Evolutionary conservation across 306 rosid species (phyloP).

Genomic region (Comarum palustre): DNA sequence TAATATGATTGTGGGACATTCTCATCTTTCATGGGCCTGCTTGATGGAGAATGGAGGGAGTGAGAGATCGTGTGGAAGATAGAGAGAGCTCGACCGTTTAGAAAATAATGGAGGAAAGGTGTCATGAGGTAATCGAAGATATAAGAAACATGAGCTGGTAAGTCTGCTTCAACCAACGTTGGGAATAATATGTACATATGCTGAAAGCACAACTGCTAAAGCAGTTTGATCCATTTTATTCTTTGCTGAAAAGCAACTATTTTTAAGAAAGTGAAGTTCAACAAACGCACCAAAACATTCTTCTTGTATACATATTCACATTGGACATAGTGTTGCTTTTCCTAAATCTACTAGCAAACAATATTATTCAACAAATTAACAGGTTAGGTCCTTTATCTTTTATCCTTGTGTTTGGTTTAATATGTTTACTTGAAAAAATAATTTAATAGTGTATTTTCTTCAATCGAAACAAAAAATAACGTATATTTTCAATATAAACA

Average conservation of each 20-base stretch:
- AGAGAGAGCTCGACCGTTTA: background rate
- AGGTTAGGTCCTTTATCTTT: too few relatives aligned
- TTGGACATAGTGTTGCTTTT: background rate
- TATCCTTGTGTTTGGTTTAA: too few relatives aligned
- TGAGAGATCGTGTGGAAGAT: background rate
- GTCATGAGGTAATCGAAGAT: background rate
- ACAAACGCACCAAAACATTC: background rate
- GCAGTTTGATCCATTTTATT: background rate
- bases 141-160: background rate
- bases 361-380: background rate
- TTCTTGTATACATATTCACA: background rate
- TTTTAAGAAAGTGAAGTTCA: background rate
- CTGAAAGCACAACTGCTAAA: conserved; percentile 9
- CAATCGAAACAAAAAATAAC: too few relatives aligned
- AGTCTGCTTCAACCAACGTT: background rate
- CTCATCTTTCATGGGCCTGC: conserved; percentile 6
- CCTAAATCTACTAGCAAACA: background rate
- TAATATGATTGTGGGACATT: conserved; percentile 30
- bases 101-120: background rate
- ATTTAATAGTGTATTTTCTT: too few relatives aligned
- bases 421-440: too few relatives aligned
- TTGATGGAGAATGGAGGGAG: background rate
- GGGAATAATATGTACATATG: background rate
- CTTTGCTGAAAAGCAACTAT: background rate
- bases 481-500: too few relatives aligned